A percentile compares a stretch with the other conserved stretches of the same genome.
Conservation (phyloP, 73 alveolate genomes). For the Effrenium voratum region DNA sequence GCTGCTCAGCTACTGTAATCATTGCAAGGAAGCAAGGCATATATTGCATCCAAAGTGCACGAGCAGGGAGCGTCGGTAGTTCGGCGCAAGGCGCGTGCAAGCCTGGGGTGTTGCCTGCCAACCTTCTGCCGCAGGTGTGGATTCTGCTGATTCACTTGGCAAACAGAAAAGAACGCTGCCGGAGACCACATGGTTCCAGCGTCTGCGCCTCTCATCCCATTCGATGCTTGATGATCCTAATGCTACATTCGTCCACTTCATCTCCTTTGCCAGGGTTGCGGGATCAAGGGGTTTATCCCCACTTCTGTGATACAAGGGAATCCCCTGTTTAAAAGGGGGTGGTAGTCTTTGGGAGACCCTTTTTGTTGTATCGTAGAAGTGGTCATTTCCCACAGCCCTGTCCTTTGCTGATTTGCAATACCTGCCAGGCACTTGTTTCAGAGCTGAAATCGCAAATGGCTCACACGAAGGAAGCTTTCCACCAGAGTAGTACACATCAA, state of each 20-base stretch:
- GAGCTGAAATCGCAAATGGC: neutral
- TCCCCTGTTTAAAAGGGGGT: too few species aligned
- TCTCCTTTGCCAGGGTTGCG: too few species aligned
- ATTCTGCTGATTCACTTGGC: neutral
- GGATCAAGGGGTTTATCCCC: too few species aligned
- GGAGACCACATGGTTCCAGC: conserved; percentile 11
- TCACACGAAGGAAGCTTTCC: conserved; percentile 32
- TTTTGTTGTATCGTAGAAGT: too few species aligned
- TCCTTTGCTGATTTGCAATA: neutral
- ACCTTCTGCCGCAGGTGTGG: conserved; percentile 11
- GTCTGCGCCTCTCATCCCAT: conserved; percentile 76
- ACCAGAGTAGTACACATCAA: conserved; percentile 39
- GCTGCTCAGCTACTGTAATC: neutral
- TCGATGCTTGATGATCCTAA: conserved; percentile 23
- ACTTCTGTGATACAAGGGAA: too few species aligned
- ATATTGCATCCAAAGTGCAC: neutral
- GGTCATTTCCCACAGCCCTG: too few species aligned
- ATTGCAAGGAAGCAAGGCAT: neutral
- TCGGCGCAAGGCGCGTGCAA: neutral
- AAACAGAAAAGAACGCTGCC: conserved; percentile 30
- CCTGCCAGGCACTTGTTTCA: conserved; percentile 20
- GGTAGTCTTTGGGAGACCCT: too few species aligned
- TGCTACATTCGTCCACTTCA: conserved; percentile 44
- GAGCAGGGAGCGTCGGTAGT: conserved; percentile 10
- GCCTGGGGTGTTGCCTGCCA: conserved; percentile 5